These are phyloP conservation scores for Mollisiaceae sp. DNA, from an alignment of 2,329 filamentous ascomycete species.

Conservation along the genomic window DNA sequence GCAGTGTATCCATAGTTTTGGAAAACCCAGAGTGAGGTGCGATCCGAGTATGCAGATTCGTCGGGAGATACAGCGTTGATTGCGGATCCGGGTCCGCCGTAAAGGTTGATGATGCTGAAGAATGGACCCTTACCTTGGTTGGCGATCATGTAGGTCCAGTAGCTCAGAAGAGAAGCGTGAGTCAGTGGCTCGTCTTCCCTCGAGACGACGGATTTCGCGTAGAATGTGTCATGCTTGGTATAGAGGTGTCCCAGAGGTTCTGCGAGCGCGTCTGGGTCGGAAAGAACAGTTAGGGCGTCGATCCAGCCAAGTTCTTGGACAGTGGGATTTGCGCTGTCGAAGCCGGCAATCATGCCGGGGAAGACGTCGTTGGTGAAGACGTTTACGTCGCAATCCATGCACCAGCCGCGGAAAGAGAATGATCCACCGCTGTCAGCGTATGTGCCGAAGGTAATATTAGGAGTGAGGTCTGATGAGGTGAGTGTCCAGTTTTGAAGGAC, in stretches of 20 bases:
- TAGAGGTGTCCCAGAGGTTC: slow-evolving; percentile 49
- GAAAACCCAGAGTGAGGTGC: slow-evolving; percentile 30
- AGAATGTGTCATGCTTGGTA: slow-evolving; percentile 54
- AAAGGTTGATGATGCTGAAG: slow-evolving; percentile 35
- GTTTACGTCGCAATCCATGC: slow-evolving; percentile 44
- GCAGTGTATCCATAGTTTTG: slow-evolving; percentile 21
- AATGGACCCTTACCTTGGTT: slow-evolving; percentile 29
- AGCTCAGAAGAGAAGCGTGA: slow-evolving; percentile 18
- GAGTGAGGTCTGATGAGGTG: slow-evolving; percentile 47
- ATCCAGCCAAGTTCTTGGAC: slow-evolving; percentile 41
- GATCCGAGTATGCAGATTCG: slow-evolving; percentile 28
- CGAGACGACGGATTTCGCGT: slow-evolving; percentile 60
- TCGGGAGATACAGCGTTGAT: slow-evolving; percentile 25
- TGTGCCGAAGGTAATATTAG: slow-evolving; percentile 48
- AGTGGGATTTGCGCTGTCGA: slow-evolving; percentile 37
- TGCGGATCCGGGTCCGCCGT: slow-evolving; percentile 25
- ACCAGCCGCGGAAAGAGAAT: slow-evolving; percentile 48
- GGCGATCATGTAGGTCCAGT: slow-evolving; percentile 21
- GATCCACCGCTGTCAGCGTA: slow-evolving; percentile 45
- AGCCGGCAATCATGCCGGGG: slow-evolving; percentile 46
- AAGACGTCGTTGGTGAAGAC: slow-evolving; percentile 47
- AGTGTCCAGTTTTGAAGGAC: slow-evolving; percentile 48
- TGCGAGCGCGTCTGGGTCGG: slow-evolving; percentile 16
- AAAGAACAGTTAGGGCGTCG: slow-evolving; percentile 40
- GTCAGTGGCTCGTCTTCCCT: slow-evolving; percentile 23